Evolutionary conservation across 2,329 filamentous ascomycete genomes (phyloP), one percentile per base, ranked within the genome.

Genomic region (Talaromyces amestolkiae): DNA sequence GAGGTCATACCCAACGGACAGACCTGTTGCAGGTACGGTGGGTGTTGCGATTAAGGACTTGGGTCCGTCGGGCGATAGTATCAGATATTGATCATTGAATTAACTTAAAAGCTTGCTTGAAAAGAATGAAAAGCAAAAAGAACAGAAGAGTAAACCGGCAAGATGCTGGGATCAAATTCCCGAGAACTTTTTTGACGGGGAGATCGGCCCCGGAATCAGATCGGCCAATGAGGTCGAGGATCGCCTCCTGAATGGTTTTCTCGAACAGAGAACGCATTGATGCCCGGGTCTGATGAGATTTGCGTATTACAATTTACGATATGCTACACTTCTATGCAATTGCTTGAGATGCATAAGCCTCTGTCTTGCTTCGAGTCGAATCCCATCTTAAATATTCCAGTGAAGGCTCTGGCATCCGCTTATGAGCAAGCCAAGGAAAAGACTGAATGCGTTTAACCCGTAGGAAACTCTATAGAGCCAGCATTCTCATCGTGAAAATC

Each of bases 1-100:
- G 70, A 67, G 53, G 68, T 62, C 72, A 73, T 74, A 56, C 65
- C 65, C 61, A 54, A 49, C n/a, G 33, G 58, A 15, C 22, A 49
- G 33, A 41, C 43, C 51, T 35, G 31, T 35, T 35, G n/a, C 31
- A 33, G 31, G 53, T 56, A 15, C 15, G 53, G 6, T 39, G 19
- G 33, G 53, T 24, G 37, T 53, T 9, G 15, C 2, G 1, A 43
- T 62, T 33, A 62, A 8, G 45, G 58, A 58, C 64, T 33, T 47
- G 41, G 19, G 58, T 62, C 64, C 64, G 58, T 31, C 7, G 10
- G 31, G 2, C n/a, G 35, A 31, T 45, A 45, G 43, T 61, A 58
- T 56, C 39, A 43, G 33, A 39, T 54, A 31, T 19, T 51, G 58
- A 62, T 65, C 51, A 65, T 45, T 58, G 59, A 65, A 41, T 37